Conservation (phyloP, 805 yeast genomes). For the Starmerella gropengiesseri region DNA sequence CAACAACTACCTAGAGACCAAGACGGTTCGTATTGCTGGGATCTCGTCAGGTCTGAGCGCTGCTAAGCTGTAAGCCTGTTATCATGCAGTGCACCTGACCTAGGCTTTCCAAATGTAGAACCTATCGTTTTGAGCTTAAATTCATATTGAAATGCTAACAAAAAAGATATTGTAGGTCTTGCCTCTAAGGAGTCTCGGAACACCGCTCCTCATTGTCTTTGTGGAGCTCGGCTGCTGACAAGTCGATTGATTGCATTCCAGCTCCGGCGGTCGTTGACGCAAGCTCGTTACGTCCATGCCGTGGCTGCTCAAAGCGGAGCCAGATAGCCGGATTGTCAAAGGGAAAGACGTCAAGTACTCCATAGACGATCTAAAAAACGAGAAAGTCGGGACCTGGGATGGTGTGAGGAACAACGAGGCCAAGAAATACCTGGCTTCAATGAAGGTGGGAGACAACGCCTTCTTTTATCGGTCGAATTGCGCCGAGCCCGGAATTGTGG, state of each 20-base stretch:
- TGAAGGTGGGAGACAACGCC: slow-evolving; percentile 39
- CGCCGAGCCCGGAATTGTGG: slow-evolving; percentile 45
- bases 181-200: too few relatives aligned
- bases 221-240: too few relatives aligned
- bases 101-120: too few relatives aligned
- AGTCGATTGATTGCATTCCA: too few relatives aligned
- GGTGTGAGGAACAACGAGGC: slow-evolving; percentile 54
- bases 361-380: slow-evolving; percentile 34
- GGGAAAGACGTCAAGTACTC: slow-evolving; percentile 43
- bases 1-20: slow-evolving; percentile 57
- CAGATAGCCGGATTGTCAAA: slow-evolving; percentile 39
- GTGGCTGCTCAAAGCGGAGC: slow-evolving; percentile 52
- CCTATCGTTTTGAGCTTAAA: too few relatives aligned
- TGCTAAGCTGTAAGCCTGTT: slow-evolving; percentile 7
- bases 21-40: slow-evolving; percentile 65
- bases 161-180: too few relatives aligned
- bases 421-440: slow-evolving; percentile 39
- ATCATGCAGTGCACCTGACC: not conserved
- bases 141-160: too few relatives aligned
- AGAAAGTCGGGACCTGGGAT: slow-evolving; percentile 41
- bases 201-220: too few relatives aligned
- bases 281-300: too few relatives aligned
- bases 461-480: slow-evolving; percentile 50
- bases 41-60: slow-evolving; percentile 20
- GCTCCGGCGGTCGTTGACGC: too few relatives aligned